phyloP scores from a whole-genome alignment of 805 yeast species.

The Wickerhamiella cacticola region DNA sequence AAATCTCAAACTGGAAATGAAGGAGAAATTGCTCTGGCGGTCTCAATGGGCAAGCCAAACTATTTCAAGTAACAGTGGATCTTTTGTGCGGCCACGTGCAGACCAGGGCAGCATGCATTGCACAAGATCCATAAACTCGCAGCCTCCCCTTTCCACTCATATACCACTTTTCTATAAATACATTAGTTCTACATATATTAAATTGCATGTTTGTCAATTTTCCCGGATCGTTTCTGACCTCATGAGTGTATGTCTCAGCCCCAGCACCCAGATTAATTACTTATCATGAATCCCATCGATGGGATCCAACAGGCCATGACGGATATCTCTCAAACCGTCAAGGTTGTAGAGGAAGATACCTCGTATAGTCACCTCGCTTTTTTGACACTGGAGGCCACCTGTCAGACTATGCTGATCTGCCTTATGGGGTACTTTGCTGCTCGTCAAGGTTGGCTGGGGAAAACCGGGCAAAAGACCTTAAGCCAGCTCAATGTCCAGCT shows the following conservation, averaged over 20 bases:
- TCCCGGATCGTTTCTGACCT: too few relatives aligned
- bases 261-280: neutral
- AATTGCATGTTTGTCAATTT: too few relatives aligned
- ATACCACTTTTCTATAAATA: too few relatives aligned
- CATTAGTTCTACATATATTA: too few relatives aligned
- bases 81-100: neutral
- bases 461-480: conserved; percentile 63
- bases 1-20: neutral
- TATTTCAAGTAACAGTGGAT: neutral
- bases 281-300: conserved; percentile 10
- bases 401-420: conserved; percentile 80
- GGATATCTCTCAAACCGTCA: too few relatives aligned
- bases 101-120: too few relatives aligned
- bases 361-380: conserved; percentile 35
- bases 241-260: conserved; percentile 1
- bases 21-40: conserved; percentile 3
- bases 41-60: conserved; percentile 6
- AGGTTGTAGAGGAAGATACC: conserved; percentile 7
- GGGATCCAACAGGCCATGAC: conserved; percentile 2
- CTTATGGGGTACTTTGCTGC: conserved; percentile 81
- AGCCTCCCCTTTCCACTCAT: too few relatives aligned
- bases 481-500: conserved; percentile 75
- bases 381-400: conserved; percentile 80
- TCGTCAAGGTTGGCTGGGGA: conserved; percentile 51
- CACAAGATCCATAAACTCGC: too few relatives aligned